Percentiles rank a stretch among this genome's conserved stretches.
phyloP scores from a whole-genome alignment of 1,139 yeast genomes.

The Spencermartinsiella ligniputridi region DNA sequence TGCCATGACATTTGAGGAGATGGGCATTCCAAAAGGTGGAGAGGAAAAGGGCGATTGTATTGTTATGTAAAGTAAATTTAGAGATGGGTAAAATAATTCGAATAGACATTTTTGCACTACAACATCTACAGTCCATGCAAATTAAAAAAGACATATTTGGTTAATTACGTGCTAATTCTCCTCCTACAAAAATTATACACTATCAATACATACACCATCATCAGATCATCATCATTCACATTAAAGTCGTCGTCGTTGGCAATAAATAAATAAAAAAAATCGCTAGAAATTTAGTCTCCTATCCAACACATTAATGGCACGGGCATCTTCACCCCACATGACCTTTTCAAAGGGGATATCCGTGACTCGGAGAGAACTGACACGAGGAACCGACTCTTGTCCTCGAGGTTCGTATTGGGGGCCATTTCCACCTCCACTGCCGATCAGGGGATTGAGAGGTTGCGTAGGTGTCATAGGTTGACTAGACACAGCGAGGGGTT shows the following conservation, averaged over 20 bases:
- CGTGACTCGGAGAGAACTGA: constrained; percentile 16
- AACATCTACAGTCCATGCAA: too few species aligned
- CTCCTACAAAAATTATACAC: too few species aligned
- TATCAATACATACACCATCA: too few species aligned
- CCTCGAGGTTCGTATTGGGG: background rate
- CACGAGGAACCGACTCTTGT: background rate
- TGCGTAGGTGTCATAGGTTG: constrained; percentile 5
- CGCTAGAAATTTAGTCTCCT: constrained; percentile 20
- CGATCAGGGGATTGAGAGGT: constrained; percentile 1
- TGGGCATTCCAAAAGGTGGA: constrained; percentile 28
- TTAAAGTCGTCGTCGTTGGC: too few species aligned
- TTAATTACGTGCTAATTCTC: too few species aligned
- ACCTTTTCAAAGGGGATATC: constrained; percentile 26
- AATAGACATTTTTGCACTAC: background rate
- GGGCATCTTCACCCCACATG: constrained; percentile 30
- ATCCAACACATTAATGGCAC: constrained; percentile 32
- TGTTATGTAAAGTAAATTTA: constrained; percentile 27
- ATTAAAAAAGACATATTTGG: too few species aligned
- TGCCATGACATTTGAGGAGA: constrained; percentile 50
- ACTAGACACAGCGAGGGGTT: background rate
- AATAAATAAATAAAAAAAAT: constrained; percentile 3
- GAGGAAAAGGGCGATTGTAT: constrained; percentile 29
- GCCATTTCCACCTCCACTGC: too few species aligned
- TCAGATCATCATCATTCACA: too few species aligned
- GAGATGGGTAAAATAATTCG: too few species aligned